Evolutionary conservation across 2,329 filamentous ascomycete species (phyloP).

Genomic region (Xylariales sp.): DNA sequence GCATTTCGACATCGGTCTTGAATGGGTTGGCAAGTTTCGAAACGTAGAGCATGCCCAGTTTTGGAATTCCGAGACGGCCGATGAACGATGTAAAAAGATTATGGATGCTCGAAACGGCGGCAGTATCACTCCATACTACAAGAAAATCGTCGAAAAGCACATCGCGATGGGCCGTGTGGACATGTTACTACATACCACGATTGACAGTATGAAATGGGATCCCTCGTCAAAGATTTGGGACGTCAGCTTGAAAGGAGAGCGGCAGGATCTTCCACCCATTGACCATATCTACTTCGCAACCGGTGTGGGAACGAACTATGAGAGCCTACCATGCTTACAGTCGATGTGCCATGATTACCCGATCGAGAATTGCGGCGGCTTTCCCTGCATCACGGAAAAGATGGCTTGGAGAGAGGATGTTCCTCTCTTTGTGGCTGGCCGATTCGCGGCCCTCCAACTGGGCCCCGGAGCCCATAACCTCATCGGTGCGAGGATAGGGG

Average conservation of each 20-base stretch:
- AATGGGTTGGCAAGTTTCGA: conserved; percentile 85
- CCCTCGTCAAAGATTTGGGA: conserved; percentile 59
- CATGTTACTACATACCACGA: conserved; percentile 67
- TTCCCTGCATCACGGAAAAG: conserved; percentile 80
- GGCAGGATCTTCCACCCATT: conserved; percentile 65
- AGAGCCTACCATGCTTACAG: conserved; percentile 69
- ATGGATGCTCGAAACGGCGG: conserved; percentile 76
- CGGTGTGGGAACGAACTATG: conserved; percentile 73
- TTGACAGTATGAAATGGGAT: conserved; percentile 65
- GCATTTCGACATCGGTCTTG: conserved; percentile 80
- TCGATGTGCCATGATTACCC: conserved; percentile 70
- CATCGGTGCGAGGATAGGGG: conserved; percentile 77
- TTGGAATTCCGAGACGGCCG: conserved; percentile 79
- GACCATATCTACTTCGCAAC: conserved; percentile 83
- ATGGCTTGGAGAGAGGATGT: conserved; percentile 80
- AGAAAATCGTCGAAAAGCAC: conserved; percentile 74
- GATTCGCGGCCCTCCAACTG: conserved; percentile 73
- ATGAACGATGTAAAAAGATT: conserved; percentile 75
- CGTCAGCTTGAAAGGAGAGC: conserved; percentile 45
- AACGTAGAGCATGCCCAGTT: conserved; percentile 82
- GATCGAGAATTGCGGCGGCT: conserved; percentile 70
- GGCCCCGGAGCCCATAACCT: conserved; percentile 80
- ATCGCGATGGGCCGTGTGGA: conserved; percentile 62
- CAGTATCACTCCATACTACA: conserved; percentile 77
- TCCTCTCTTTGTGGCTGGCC: conserved; percentile 77